Evolutionary conservation across 169 alveolate species (phyloP), one percentile per base, ranked within the genome.

Genomic region (Plasmodium yoelii): DNA sequence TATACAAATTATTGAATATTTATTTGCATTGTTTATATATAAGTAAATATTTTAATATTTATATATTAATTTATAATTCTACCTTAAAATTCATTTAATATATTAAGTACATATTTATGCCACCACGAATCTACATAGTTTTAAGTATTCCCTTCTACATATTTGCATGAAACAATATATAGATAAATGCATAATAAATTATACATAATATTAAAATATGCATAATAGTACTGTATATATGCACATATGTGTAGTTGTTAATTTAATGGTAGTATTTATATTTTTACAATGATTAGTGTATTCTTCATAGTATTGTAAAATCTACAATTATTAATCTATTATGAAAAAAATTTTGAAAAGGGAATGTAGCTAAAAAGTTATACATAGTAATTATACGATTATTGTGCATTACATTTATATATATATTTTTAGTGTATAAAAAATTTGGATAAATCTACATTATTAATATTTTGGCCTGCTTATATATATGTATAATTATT

Each of bases 281-380:
- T 34, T 34, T 34, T 34, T 59, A 73, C 71, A 73, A 63, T 77
- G 88, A 77, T 77, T 77, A 77, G 63, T 59, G 65, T 24, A 26
- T 49, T n/a, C 60, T 64, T 49, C 49, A 47, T 63, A 77, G 65
- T 51, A 18, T 77, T 77, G 65, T 47, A 64, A 77, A 77, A 64
- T 77, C 53, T 64, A 42, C 15, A 77, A 68, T 49, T 77, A 15
- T 55, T 56, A 65, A 24, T n/a, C 47, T 46, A 22, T 69, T 46
- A 7, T 51, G 22, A 51, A 2, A 51, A 51, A 51, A 34, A 3
- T 34, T 34, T 34, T 6, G 4, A 34, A 34, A 34, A 7, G 42
- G 42, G 42, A 34, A 34, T 34, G 42, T 3, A 34, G 42, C 7
- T 34, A 34, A 34, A 34, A 34, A 34, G 42, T 34, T 4, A 34